Percentiles rank a stretch among this genome's conserved stretches.
phyloP scores from a whole-genome alignment of 2,329 filamentous ascomycete species.

The Aspergillus hortae region DNA sequence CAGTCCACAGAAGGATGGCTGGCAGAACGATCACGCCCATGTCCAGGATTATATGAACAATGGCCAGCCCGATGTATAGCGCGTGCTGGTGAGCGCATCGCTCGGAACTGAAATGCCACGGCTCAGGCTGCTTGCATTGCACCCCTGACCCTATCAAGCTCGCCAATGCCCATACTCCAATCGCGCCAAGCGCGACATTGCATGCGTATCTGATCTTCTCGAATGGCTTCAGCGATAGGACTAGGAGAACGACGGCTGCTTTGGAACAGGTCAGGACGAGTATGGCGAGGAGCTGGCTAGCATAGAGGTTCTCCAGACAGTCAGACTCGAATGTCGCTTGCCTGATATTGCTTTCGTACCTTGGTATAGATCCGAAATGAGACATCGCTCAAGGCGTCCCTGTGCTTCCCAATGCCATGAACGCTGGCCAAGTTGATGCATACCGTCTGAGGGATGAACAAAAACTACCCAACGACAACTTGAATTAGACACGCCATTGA shows the following conservation, averaged over 20 bases:
- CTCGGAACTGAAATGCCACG: background rate
- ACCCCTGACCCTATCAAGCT: background rate
- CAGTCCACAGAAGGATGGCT: background rate
- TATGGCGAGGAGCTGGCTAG: background rate
- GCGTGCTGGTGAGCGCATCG: background rate
- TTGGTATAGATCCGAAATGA: background rate
- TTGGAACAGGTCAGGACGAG: slow-evolving; percentile 1
- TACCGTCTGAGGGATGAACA: background rate
- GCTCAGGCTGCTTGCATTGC: background rate
- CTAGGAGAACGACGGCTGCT: background rate
- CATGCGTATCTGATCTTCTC: background rate
- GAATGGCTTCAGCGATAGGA: slow-evolving; percentile 1
- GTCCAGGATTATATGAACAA: background rate
- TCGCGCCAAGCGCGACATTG: background rate
- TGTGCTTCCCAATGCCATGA: background rate
- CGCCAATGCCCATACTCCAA: background rate
- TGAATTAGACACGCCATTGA: background rate
- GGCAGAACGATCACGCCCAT: background rate
- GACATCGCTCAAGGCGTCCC: background rate
- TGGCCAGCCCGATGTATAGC: background rate
- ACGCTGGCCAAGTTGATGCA: background rate
- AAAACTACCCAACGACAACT: background rate
- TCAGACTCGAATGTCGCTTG: background rate
- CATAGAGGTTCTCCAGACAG: background rate
- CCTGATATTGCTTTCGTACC: background rate